Conservation (phyloP, 2,329 filamentous ascomycete species). For the Monilinia laxa region DNA sequence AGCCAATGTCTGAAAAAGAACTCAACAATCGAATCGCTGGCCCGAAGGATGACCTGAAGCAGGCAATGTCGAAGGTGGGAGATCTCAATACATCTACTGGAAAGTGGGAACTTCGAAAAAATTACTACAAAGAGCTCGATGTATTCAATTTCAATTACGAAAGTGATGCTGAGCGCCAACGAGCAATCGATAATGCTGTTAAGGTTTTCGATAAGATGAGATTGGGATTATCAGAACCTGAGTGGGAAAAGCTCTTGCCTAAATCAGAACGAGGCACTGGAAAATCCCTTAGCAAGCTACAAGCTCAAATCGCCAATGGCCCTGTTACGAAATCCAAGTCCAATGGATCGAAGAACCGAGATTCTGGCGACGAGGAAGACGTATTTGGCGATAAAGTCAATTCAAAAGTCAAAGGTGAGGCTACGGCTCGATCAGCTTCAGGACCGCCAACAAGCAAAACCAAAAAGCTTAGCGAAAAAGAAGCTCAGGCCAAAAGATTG, state of each 20-base stretch:
- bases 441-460: constrained; percentile 51
- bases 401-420: constrained; percentile 43
- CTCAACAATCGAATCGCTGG: constrained; percentile 53
- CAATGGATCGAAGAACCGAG: constrained; percentile 52
- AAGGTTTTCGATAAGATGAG: constrained; percentile 59
- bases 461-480: constrained; percentile 57
- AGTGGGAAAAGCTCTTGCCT: constrained; percentile 62
- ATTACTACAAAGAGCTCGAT: constrained; percentile 63
- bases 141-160: constrained; percentile 62
- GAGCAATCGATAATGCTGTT: constrained; percentile 61
- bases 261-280: constrained; percentile 59
- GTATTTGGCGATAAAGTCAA: constrained; percentile 37
- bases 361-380: constrained; percentile 48
- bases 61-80: constrained; percentile 53
- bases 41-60: constrained; percentile 52
- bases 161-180: constrained; percentile 54
- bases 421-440: constrained; percentile 52
- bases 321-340: constrained; percentile 52
- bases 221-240: constrained; percentile 53
- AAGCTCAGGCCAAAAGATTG: constrained; percentile 57
- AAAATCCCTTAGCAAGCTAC: constrained; percentile 60
- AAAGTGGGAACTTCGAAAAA: constrained; percentile 57
- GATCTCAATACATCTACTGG: constrained; percentile 52
- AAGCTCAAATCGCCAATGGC: constrained; percentile 57
- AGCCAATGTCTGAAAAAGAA: constrained; percentile 51